Percentiles rank a stretch among this genome's conserved stretches.
phyloP scores from a whole-genome alignment of 2,329 filamentous ascomycete genomes.

The Periconia digitata region DNA sequence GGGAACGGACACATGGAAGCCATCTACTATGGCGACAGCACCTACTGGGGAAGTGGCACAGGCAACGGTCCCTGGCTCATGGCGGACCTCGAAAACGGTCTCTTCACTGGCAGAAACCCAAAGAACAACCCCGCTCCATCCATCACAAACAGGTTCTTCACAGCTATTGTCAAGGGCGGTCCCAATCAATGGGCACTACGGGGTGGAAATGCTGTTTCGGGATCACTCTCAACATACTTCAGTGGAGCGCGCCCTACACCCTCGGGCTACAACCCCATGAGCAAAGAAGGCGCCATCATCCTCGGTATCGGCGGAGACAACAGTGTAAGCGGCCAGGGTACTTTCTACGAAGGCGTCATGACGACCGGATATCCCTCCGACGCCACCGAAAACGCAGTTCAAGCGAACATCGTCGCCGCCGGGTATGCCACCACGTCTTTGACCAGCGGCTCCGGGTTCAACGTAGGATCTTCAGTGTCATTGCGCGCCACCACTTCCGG shows the following conservation, averaged over 20 bases:
- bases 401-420: constrained; percentile 63
- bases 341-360: constrained; percentile 68
- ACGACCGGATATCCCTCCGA: constrained; percentile 64
- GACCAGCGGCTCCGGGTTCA: constrained; percentile 52
- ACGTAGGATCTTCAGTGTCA: constrained; percentile 54
- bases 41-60: constrained; percentile 57
- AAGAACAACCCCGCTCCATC: constrained; percentile 55
- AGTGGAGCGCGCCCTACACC: constrained; percentile 55
- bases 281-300: constrained; percentile 65
- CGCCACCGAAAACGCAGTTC: constrained; percentile 59
- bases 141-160: constrained; percentile 59
- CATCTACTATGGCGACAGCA: constrained; percentile 63
- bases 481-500: constrained; percentile 59
- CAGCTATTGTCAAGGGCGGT: constrained; percentile 58
- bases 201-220: constrained; percentile 59
- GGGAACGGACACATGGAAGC: constrained; percentile 70
- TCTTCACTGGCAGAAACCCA: constrained; percentile 21
- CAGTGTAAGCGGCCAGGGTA: constrained; percentile 61
- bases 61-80: constrained; percentile 68
- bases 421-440: constrained; percentile 55
- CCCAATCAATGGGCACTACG: constrained; percentile 61
- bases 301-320: constrained; percentile 74
- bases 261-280: constrained; percentile 62
- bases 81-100: constrained; percentile 68
- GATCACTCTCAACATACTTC: constrained; percentile 61